Percentiles rank a stretch among this genome's conserved stretches.
These are phyloP conservation scores for Xylaria scruposa DNA, from an alignment of 495 filamentous ascomycete genomes.

Conservation along the genomic window DNA sequence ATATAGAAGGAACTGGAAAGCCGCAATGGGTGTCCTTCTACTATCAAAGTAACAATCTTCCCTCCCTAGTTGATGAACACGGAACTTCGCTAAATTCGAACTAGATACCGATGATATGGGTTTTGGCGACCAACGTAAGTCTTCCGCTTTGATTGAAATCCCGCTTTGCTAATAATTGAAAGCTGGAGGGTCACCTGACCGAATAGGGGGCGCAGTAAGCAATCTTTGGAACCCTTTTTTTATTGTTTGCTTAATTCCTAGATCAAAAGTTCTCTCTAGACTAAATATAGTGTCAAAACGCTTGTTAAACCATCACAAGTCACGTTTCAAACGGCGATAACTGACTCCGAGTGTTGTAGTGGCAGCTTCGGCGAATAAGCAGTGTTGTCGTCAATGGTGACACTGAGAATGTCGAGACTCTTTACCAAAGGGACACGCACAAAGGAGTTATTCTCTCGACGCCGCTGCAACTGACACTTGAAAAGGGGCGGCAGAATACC, in stretches of 20 bases:
- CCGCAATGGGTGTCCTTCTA: constrained; percentile 64
- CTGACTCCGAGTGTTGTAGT: constrained; percentile 22
- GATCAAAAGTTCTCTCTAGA: not conserved
- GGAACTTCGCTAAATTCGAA: constrained; percentile 20
- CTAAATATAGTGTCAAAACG: not conserved
- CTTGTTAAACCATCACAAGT: not conserved
- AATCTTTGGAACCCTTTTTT: not conserved
- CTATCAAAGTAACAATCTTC: constrained; percentile 47
- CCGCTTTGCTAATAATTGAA: not conserved
- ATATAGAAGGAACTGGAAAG: constrained; percentile 55
- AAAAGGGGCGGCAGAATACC: constrained; percentile 46
- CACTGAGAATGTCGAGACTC: constrained; percentile 42
- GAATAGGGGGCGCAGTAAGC: constrained; percentile 44
- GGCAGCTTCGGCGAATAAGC: constrained; percentile 51
- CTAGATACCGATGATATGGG: constrained; percentile 51
- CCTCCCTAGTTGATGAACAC: not conserved
- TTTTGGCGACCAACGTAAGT: constrained; percentile 51
- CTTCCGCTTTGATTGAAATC: not conserved
- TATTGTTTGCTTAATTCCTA: no score
- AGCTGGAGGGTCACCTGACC: constrained; percentile 48
- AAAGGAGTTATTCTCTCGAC: constrained; percentile 54
- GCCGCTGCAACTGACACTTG: constrained; percentile 46
- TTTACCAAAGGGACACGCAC: constrained; percentile 53
- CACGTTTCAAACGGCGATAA: not conserved
- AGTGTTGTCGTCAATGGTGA: constrained; percentile 53